Evolutionary conservation across 139 green algal species (phyloP).

Genomic region (Chlorella sp.): DNA sequence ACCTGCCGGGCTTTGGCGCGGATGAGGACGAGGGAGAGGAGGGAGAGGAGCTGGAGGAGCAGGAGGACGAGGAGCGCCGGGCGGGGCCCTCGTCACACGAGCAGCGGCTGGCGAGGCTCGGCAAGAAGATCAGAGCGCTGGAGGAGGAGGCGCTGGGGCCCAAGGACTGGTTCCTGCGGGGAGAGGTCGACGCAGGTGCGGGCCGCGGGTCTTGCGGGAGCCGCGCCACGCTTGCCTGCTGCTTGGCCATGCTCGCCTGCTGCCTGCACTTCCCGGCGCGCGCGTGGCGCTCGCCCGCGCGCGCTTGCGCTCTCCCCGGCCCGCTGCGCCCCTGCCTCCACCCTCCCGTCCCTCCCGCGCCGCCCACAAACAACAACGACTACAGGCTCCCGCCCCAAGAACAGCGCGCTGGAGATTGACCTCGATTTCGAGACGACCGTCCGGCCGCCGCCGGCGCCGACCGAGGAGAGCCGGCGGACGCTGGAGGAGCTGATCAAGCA

Average conservation of each 20-base stretch:
- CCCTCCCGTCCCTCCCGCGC: too few species aligned
- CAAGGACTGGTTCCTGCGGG: slow-evolving; percentile 81
- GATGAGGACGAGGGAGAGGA: slow-evolving; percentile 15
- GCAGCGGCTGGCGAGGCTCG: slow-evolving; percentile 51
- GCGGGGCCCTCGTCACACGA: slow-evolving; percentile 67
- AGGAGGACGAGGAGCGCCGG: slow-evolving; percentile 14
- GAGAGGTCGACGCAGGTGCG: slow-evolving; percentile 73
- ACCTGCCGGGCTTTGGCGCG: background rate
- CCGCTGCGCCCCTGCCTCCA: too few species aligned
- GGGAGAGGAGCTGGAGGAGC: slow-evolving; percentile 19
- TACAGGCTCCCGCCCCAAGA: slow-evolving; percentile 69
- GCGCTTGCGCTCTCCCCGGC: background rate
- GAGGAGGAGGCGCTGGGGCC: slow-evolving; percentile 75
- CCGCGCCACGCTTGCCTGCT: too few species aligned
- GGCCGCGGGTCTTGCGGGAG: background rate
- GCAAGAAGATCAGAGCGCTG: slow-evolving; percentile 65
- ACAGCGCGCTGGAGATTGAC: slow-evolving; percentile 92
- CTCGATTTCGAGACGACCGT: slow-evolving; percentile 93
- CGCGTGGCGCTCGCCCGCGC: too few species aligned
- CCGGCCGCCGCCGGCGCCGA: slow-evolving; percentile 75
- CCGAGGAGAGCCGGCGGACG: slow-evolving; percentile 78
- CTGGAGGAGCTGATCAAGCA: slow-evolving; percentile 91
- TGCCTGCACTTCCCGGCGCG: too few species aligned
- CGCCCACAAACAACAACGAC: background rate
- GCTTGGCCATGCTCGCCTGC: too few species aligned